Evolutionary conservation across 164 flowering plant species (phyloP).

Genomic region (Dillenia turbinata): DNA sequence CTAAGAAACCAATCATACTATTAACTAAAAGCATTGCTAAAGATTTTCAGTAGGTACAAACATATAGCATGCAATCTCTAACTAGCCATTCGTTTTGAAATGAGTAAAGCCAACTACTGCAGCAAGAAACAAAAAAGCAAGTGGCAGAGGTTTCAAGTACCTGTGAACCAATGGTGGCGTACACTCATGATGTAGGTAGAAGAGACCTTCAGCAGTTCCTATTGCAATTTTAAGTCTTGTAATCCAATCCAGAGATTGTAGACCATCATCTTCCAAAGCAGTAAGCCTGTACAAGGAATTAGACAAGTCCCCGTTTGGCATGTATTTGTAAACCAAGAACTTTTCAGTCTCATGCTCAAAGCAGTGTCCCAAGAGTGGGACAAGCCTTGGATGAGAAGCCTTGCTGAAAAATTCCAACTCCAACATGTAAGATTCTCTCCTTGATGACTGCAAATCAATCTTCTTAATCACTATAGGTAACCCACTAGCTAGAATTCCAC

Average conservation of each 20-base stretch:
- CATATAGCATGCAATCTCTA: too few species aligned
- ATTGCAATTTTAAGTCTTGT: constrained; percentile 88
- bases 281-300: constrained; percentile 62
- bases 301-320: constrained; percentile 88
- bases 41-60: too few species aligned
- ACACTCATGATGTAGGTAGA: constrained; percentile 88
- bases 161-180: constrained; percentile 86
- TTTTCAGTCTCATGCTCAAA: constrained; percentile 80
- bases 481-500: constrained; percentile 67
- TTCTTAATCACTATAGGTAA: constrained; percentile 59
- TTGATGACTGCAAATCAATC: constrained; percentile 42
- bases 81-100: too few species aligned
- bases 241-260: constrained; percentile 96
- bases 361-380: constrained; percentile 89
- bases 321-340: constrained; percentile 71
- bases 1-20: too few species aligned
- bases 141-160: constrained; percentile 28
- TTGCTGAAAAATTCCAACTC: constrained; percentile 77
- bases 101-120: neutral
- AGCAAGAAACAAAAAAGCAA: neutral
- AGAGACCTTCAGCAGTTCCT: constrained; percentile 89
- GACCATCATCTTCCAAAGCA: constrained; percentile 48
- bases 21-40: too few species aligned
- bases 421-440: constrained; percentile 50
- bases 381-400: constrained; percentile 71